Evolutionary conservation across 2,329 filamentous ascomycete species (phyloP).

Genomic region (Clathrospora elynae): DNA sequence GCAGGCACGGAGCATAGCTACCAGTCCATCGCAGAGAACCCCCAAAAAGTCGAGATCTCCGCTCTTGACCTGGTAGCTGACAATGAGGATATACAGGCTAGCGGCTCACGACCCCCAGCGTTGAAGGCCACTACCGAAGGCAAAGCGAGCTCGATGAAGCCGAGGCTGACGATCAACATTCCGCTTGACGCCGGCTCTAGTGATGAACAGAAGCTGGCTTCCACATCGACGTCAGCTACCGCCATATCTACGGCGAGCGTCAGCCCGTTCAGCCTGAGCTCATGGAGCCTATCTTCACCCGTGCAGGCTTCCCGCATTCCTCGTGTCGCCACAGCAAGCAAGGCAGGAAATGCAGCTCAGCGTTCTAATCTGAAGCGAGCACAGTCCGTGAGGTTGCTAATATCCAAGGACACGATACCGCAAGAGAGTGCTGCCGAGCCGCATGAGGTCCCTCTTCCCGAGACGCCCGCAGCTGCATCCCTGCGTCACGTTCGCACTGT

Average conservation of each 20-base stretch:
- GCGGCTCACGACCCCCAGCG: neutral
- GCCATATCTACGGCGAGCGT: conserved; percentile 8
- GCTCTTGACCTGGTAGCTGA: conserved; percentile 20
- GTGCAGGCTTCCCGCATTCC: conserved; percentile 35
- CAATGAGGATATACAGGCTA: conserved; percentile 19
- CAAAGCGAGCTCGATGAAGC: conserved; percentile 9
- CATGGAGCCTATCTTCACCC: too few relatives aligned
- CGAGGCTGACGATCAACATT: conserved; percentile 30
- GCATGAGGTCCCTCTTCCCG: conserved; percentile 8
- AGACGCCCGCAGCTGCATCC: conserved; percentile 2
- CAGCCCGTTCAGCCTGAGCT: conserved; percentile 5
- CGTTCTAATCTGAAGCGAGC: conserved; percentile 24
- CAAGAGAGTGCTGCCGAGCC: conserved; percentile 1
- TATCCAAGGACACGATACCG: neutral
- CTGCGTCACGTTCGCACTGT: conserved; percentile 31
- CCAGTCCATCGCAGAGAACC: conserved; percentile 21
- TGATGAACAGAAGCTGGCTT: conserved; percentile 9
- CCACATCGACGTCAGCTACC: conserved; percentile 12
- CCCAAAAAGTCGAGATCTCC: conserved; percentile 9
- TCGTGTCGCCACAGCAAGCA: conserved; percentile 16
- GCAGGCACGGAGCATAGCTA: conserved; percentile 28
- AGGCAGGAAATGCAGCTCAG: conserved; percentile 6
- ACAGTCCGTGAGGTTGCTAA: conserved; percentile 19
- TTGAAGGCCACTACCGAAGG: conserved; percentile 1
- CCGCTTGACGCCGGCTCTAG: conserved; percentile 2